These are phyloP conservation scores for Metschnikowia cerradonensis DNA, from an alignment of 805 yeast genomes.

Conservation along the genomic window DNA sequence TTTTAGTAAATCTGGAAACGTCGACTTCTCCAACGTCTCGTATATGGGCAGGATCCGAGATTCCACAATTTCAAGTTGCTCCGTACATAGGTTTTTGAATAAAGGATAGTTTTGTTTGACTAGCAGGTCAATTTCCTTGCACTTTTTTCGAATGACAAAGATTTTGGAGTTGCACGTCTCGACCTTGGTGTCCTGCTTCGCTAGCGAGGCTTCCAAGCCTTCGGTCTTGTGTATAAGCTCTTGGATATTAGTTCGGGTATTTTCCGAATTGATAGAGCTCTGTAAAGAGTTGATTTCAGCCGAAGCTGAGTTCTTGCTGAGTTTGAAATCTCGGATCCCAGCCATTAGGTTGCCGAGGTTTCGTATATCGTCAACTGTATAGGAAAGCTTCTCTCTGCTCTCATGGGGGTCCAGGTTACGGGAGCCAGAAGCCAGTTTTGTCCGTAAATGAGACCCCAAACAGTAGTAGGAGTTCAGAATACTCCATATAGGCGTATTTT, in stretches of 20 bases:
- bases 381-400: constrained; percentile 5
- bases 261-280: background rate
- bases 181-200: constrained; percentile 21
- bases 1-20: constrained; percentile 22
- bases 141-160: constrained; percentile 19
- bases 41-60: constrained; percentile 27
- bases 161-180: constrained; percentile 24
- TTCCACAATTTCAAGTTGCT: constrained; percentile 24
- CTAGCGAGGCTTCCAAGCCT: background rate
- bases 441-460: constrained; percentile 5
- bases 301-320: constrained; percentile 21
- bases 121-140: constrained; percentile 17
- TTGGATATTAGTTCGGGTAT: background rate
- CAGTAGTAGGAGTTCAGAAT: constrained; percentile 8
- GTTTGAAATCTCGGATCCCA: constrained; percentile 25
- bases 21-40: constrained; percentile 20
- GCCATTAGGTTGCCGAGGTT: constrained; percentile 10
- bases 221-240: background rate
- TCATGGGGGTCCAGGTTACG: background rate
- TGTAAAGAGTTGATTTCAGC: constrained; percentile 18
- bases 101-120: constrained; percentile 17
- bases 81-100: constrained; percentile 14
- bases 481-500: constrained; percentile 14
- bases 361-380: constrained; percentile 15
- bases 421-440: background rate